Percentiles rank a stretch among this genome's conserved stretches.
Evolutionary conservation across 495 filamentous ascomycete genomes (phyloP).

Genomic region (Talaromyces proteolyticus): DNA sequence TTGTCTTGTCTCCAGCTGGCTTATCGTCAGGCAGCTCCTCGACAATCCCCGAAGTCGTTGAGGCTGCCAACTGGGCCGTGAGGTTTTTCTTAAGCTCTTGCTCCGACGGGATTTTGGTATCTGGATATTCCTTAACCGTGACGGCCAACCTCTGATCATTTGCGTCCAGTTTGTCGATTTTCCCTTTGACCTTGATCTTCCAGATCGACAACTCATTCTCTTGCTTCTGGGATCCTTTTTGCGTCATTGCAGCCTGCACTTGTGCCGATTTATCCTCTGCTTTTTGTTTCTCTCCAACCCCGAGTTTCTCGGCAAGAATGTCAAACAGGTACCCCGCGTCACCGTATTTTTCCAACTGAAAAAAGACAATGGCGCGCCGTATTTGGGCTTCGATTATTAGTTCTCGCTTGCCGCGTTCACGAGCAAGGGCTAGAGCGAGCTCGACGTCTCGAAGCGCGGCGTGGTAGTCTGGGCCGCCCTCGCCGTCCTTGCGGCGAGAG

Average conservation of each 20-base stretch:
- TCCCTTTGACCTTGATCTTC: constrained; percentile 48
- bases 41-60: neutral
- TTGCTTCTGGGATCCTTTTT: constrained; percentile 46
- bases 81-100: constrained; percentile 23
- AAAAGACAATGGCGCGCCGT: constrained; percentile 69
- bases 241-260: constrained; percentile 24
- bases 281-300: constrained; percentile 11
- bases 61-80: neutral
- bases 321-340: constrained; percentile 71
- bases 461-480: constrained; percentile 39
- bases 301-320: constrained; percentile 52
- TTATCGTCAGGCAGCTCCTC: neutral
- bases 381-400: constrained; percentile 76
- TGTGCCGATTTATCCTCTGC: constrained; percentile 23
- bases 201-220: constrained; percentile 49
- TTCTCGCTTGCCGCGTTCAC: constrained; percentile 71
- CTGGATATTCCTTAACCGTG: constrained; percentile 59
- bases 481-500: constrained; percentile 51
- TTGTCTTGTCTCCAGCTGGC: constrained; percentile 9
- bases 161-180: constrained; percentile 47
- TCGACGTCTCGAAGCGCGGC: constrained; percentile 76
- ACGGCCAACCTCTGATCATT: constrained; percentile 53
- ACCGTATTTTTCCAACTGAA: constrained; percentile 62
- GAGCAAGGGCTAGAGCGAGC: constrained; percentile 61
- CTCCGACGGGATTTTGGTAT: constrained; percentile 41